Conservation (phyloP, 2,329 filamentous ascomycete genomes). For the Beauveria australis region DNA sequence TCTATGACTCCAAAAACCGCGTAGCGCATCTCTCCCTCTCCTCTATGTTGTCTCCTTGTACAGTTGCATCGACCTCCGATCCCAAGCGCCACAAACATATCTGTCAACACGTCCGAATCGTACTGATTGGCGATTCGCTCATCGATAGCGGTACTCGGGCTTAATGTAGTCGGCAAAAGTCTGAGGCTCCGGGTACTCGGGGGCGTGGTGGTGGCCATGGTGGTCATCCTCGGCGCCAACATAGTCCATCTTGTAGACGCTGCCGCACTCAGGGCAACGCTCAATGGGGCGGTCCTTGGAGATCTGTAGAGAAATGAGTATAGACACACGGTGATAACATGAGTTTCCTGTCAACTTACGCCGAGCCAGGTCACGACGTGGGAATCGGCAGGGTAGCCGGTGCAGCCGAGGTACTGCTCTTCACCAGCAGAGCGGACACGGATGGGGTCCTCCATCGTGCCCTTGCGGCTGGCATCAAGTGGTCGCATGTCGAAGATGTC, state of each 20-base stretch:
- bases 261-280: constrained; percentile 95
- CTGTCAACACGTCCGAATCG: neutral
- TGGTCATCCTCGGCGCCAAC: constrained; percentile 72
- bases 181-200: constrained; percentile 78
- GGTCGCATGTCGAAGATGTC: constrained; percentile 98
- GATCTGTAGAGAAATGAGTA: constrained; percentile 43
- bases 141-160: constrained; percentile 80
- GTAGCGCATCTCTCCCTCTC: neutral
- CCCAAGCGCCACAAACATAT: neutral
- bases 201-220: constrained; percentile 49
- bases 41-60: constrained; percentile 6
- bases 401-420: constrained; percentile 96
- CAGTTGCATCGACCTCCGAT: neutral
- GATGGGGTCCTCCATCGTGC: constrained; percentile 89
- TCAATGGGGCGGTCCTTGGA: constrained; percentile 84
- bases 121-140: constrained; percentile 16
- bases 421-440: constrained; percentile 84
- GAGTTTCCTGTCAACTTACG: constrained; percentile 43
- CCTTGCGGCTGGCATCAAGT: constrained; percentile 80
- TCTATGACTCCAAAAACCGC: constrained; percentile 16
- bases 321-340: neutral
- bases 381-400: constrained; percentile 84
- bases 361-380: constrained; percentile 88
- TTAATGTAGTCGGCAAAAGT: constrained; percentile 94
- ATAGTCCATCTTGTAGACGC: constrained; percentile 97